Percentiles rank a stretch among this genome's conserved stretches.
Conservation (phyloP, 2,329 filamentous ascomycete genomes). For the Trichophyton simii region DNA sequence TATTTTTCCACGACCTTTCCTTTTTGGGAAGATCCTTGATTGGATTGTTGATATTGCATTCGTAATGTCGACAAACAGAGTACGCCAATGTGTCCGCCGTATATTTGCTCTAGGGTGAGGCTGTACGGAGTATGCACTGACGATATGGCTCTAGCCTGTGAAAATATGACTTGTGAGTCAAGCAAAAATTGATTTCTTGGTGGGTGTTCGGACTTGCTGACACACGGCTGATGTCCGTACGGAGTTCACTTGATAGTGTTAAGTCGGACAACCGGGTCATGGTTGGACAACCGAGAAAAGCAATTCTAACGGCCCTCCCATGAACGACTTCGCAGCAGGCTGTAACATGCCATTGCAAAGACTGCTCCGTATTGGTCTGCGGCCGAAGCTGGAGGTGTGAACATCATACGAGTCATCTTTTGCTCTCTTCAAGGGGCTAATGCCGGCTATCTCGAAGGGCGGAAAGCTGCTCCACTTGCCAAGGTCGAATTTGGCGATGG, state of each 20-base stretch:
- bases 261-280: neutral
- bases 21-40: neutral
- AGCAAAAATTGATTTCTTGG: neutral
- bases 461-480: neutral
- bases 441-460: constrained; percentile 2
- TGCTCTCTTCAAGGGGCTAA: neutral
- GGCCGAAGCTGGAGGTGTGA: too few species aligned
- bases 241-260: neutral
- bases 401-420: too few species aligned
- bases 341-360: too few species aligned
- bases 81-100: too few species aligned
- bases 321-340: too few species aligned
- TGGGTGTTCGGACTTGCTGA: neutral
- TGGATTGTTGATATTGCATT: neutral
- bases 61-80: neutral
- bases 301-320: neutral
- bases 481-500: neutral
- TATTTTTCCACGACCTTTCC: neutral
- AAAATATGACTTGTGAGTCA: neutral
- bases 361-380: too few species aligned
- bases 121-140: neutral
- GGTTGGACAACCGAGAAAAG: neutral
- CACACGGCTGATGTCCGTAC: neutral
- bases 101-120: neutral
- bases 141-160: neutral